Conservation (phyloP, 192 early-diverging fungal genomes). For the Backusella circina region DNA sequence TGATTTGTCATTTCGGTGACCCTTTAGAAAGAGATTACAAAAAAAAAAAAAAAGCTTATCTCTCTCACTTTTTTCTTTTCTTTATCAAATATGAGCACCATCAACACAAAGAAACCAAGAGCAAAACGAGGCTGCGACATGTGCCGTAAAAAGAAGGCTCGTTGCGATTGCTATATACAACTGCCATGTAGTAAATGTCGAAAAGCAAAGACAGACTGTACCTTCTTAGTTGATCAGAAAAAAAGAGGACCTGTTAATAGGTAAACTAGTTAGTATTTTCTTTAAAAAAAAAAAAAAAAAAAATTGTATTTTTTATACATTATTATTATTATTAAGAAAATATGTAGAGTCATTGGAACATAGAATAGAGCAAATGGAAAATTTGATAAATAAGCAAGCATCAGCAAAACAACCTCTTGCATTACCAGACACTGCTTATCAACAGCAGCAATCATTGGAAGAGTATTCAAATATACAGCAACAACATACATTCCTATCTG, state of each 20-base stretch:
- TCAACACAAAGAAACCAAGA: background rate
- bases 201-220: constrained; percentile 53
- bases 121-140: constrained; percentile 55
- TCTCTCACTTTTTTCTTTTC: background rate
- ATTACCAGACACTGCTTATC: background rate
- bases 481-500: background rate
- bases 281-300: background rate
- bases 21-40: too few relatives aligned
- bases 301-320: background rate
- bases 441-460: background rate
- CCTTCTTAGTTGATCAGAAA: constrained; percentile 29
- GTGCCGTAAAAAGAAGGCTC: constrained; percentile 78
- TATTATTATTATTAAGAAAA: background rate
- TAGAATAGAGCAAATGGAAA: constrained; percentile 67
- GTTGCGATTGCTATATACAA: constrained; percentile 67
- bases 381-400: constrained; percentile 44
- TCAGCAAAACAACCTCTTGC: background rate
- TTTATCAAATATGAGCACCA: background rate
- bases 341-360: constrained; percentile 71
- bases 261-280: constrained; percentile 29
- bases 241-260: constrained; percentile 78
- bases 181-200: constrained; percentile 69
- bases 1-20: background rate
- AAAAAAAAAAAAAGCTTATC: background rate
- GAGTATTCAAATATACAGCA: background rate